Evolutionary conservation across 2,329 filamentous ascomycete genomes (phyloP), one percentile per base, ranked within the genome.

Genomic region (Botrytis sinoallii): DNA sequence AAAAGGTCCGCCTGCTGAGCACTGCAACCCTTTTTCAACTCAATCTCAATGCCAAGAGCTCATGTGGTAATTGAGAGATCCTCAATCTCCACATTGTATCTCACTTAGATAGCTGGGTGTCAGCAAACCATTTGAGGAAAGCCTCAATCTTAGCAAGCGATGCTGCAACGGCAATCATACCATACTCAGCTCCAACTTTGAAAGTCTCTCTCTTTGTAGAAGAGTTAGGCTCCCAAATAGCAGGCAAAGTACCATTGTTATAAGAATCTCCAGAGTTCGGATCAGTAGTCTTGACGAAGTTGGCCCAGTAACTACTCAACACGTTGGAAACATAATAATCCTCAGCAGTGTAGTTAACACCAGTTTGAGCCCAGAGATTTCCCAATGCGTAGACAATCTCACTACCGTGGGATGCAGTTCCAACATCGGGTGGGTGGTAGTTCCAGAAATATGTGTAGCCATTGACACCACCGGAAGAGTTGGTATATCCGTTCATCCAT

Each of bases 81-180:
- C 2, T 2, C 14, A 3, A 29, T 29, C 0, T 8, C 14, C 14
- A n/a, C n/a, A 29, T 57, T 18, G 9, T 3, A 32, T 20, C 2
- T 20, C 16, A 4, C 29, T 59, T 59, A 35, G 29, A 59, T 35
- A 59, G n/a, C 55, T 32, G 55, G 1, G 55, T 59, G 16, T 29
- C 55, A 35, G 55, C 55, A 35, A 59, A 59, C n/a, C 55, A 59
- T 29, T 59, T 59, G 7, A 59, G n/a, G 55, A 59, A 59, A 35
- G n/a, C 55, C 55, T 35, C 55, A 20, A 59, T 22, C 7, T 59
- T 59, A 59, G 55, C 46, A 35, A 59, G 55, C 55, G 55, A 59
- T 32, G 55, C 32, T 16, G 55, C 55, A 59, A 59, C 29, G 3
- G 29, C 16, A 9, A 59, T 59, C 55, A 59, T 59, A 59, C n/a